Conservation (phyloP, 768 basidiomycete species). For the Boletales sp. region DNA sequence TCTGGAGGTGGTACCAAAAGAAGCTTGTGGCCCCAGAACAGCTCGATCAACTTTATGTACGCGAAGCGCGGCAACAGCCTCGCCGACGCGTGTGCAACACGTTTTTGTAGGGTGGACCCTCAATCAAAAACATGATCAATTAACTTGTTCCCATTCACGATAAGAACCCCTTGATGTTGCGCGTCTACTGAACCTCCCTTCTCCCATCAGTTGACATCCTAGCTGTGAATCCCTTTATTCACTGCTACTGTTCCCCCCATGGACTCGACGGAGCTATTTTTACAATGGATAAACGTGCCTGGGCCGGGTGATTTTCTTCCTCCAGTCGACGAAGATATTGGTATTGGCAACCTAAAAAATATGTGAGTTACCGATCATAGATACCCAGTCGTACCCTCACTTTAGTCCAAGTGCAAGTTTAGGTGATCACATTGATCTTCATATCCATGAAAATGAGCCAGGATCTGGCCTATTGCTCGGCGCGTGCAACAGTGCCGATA, state of each 20-base stretch:
- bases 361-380: slow-evolving; percentile 15
- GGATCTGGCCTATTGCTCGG: slow-evolving; percentile 15
- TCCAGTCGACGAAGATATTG: slow-evolving; percentile 21
- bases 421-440: neutral
- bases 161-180: slow-evolving; percentile 25
- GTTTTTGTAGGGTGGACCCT: slow-evolving; percentile 36
- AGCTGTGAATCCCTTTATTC: too few relatives aligned
- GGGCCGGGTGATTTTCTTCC: slow-evolving; percentile 16
- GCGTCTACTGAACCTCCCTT: slow-evolving; percentile 8
- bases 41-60: slow-evolving; percentile 13
- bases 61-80: slow-evolving; percentile 30
- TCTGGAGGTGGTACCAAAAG: slow-evolving; percentile 21
- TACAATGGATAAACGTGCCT: slow-evolving; percentile 12
- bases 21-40: slow-evolving; percentile 17
- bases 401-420: slow-evolving; percentile 2
- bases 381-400: slow-evolving; percentile 7
- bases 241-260: slow-evolving; percentile 4
- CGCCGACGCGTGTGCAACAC: slow-evolving; percentile 31
- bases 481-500: neutral
- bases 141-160: slow-evolving; percentile 16
- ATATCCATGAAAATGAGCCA: neutral
- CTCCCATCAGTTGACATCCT: neutral
- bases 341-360: slow-evolving; percentile 8
- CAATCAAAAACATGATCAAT: slow-evolving; percentile 30
- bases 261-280: slow-evolving; percentile 6